These are phyloP conservation scores for Boletus rubescentipes DNA, from an alignment of 768 basidiomycete species.

Conservation along the genomic window DNA sequence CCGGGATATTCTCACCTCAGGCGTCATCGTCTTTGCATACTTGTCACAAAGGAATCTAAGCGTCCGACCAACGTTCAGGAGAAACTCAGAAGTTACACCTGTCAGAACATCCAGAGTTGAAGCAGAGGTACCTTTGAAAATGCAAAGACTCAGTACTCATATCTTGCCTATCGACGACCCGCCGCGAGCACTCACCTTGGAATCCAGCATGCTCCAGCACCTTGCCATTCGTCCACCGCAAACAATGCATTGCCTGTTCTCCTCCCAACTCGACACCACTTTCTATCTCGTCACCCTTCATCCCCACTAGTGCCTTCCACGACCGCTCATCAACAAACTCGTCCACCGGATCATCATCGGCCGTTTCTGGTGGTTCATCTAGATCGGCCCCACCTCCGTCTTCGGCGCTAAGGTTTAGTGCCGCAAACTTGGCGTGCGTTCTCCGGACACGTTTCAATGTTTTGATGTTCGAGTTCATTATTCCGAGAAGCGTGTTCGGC, in stretches of 20 bases:
- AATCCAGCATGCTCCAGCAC: slow-evolving; percentile 90
- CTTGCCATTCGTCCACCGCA: slow-evolving; percentile 71
- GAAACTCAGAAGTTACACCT: slow-evolving; percentile 75
- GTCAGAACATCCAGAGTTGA: slow-evolving; percentile 75
- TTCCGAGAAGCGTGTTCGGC: slow-evolving; percentile 52
- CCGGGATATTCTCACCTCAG: slow-evolving; percentile 60
- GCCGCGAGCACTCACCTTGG: slow-evolving; percentile 60
- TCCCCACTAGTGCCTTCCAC: slow-evolving; percentile 43
- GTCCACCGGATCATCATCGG: slow-evolving; percentile 28
- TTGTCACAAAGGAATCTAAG: slow-evolving; percentile 82
- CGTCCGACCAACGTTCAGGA: slow-evolving; percentile 84
- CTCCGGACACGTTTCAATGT: slow-evolving; percentile 71
- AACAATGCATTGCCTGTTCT: slow-evolving; percentile 58
- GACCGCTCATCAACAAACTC: slow-evolving; percentile 56
- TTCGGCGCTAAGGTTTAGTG: slow-evolving; percentile 42
- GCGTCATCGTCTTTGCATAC: slow-evolving; percentile 73
- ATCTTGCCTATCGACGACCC: not conserved
- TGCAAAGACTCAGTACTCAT: slow-evolving; percentile 3
- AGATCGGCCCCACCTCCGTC: slow-evolving; percentile 35
- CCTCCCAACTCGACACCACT: slow-evolving; percentile 55
- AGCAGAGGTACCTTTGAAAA: slow-evolving; percentile 64
- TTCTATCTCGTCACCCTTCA: slow-evolving; percentile 10
- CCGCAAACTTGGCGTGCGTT: slow-evolving; percentile 70
- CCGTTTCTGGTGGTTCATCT: slow-evolving; percentile 36
- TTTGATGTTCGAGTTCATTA: slow-evolving; percentile 77